Evolutionary conservation across 805 yeast species (phyloP).

Genomic region (Kuraishia ogatae): DNA sequence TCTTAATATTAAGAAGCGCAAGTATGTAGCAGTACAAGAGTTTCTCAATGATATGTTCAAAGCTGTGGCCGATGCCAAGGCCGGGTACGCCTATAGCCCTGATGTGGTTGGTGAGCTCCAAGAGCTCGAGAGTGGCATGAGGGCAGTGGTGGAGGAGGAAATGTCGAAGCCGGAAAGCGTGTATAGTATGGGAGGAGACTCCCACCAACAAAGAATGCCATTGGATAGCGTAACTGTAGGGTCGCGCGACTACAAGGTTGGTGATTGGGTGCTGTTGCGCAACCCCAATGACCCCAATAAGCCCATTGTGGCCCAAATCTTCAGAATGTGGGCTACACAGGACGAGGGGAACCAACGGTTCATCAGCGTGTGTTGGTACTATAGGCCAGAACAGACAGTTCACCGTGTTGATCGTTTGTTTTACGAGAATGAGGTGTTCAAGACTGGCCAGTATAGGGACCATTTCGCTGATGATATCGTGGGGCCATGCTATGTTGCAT

Average conservation of each 20-base stretch:
- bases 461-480: constrained; percentile 82
- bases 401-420: constrained; percentile 86
- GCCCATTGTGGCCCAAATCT: constrained; percentile 91
- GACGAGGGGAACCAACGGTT: constrained; percentile 72
- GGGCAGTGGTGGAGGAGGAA: constrained; percentile 53
- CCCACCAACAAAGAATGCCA: constrained; percentile 56
- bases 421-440: constrained; percentile 90
- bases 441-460: constrained; percentile 94
- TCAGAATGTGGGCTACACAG: constrained; percentile 81
- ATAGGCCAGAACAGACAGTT: constrained; percentile 95
- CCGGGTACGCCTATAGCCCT: constrained; percentile 51
- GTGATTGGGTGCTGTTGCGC: constrained; percentile 88
- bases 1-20: constrained; percentile 77
- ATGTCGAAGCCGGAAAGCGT: constrained; percentile 76
- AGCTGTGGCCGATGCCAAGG: constrained; percentile 67
- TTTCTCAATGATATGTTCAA: constrained; percentile 71
- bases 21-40: constrained; percentile 64
- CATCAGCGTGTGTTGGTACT: constrained; percentile 96
- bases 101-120: constrained; percentile 53
- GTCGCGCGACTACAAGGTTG: constrained; percentile 71
- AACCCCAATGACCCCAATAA: constrained; percentile 84
- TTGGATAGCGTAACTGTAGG: constrained; percentile 65
- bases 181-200: constrained; percentile 35
- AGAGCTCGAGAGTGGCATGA: constrained; percentile 53
- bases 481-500: constrained; percentile 92